These are phyloP conservation scores for Pestalotiopsis sp. DNA, from an alignment of 2,329 filamentous ascomycete species.

Conservation along the genomic window DNA sequence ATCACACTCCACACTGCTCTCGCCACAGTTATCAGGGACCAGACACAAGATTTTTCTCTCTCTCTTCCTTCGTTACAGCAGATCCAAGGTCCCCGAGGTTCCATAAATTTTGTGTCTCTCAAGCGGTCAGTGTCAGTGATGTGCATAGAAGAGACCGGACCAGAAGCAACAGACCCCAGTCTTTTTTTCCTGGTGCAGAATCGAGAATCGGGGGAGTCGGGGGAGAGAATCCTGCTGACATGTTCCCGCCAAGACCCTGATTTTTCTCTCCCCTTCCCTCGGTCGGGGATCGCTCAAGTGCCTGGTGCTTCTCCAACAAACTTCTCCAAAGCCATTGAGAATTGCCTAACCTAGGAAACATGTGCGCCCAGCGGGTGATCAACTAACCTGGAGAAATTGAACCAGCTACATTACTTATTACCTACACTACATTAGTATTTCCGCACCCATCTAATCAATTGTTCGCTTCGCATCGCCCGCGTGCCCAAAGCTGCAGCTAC, in stretches of 20 bases:
- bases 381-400: too few relatives aligned
- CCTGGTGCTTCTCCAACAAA: too few relatives aligned
- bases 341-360: too few relatives aligned
- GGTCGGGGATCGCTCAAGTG: too few relatives aligned
- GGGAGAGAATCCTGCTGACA: not conserved
- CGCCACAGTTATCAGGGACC: not conserved
- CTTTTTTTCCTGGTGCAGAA: not conserved
- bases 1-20: not conserved
- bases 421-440: too few relatives aligned
- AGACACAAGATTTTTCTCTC: not conserved
- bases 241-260: conserved; percentile 4
- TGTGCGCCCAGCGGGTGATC: too few relatives aligned
- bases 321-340: too few relatives aligned
- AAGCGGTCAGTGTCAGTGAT: not conserved
- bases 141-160: not conserved
- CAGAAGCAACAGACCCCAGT: not conserved
- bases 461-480: too few relatives aligned
- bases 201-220: not conserved
- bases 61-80: not conserved
- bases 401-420: too few relatives aligned
- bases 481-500: not conserved
- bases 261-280: not conserved
- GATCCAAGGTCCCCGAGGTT: not conserved
- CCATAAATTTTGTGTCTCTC: not conserved
- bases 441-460: too few relatives aligned